These are phyloP conservation scores for Erythrobasidium hasegawianum DNA, from an alignment of 1,284 basidiomycete species.

Conservation along the genomic window DNA sequence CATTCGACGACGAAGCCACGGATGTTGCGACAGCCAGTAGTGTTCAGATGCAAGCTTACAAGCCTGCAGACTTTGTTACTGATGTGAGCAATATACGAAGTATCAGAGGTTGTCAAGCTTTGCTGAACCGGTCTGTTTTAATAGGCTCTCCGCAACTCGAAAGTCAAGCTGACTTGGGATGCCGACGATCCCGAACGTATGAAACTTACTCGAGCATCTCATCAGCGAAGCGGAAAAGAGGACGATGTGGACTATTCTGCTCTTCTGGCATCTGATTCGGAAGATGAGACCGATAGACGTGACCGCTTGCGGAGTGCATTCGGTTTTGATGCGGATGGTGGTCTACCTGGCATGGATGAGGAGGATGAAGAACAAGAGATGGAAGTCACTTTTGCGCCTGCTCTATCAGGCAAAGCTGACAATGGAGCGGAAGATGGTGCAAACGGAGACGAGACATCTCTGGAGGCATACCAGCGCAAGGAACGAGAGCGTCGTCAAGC, in stretches of 20 bases:
- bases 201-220: constrained; percentile 62
- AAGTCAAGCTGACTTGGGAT: constrained; percentile 98
- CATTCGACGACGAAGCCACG: constrained; percentile 70
- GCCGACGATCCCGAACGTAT: constrained; percentile 87
- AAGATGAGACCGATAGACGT: constrained; percentile 52
- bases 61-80: constrained; percentile 85
- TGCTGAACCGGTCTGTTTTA: no score
- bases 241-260: constrained; percentile 83
- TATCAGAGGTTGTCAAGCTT: no score
- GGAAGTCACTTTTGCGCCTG: constrained; percentile 90
- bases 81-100: constrained; percentile 73
- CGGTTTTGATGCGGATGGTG: constrained; percentile 36
- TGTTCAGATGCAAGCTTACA: constrained; percentile 61
- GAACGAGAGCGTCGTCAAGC: constrained; percentile 78
- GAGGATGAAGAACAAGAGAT: constrained; percentile 54
- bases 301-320: constrained; percentile 33
- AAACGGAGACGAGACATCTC: constrained; percentile 64
- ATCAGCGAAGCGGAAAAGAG: constrained; percentile 52
- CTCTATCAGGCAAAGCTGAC: constrained; percentile 56
- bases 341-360: constrained; percentile 33
- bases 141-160: constrained; percentile 94
- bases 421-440: constrained; percentile 48
- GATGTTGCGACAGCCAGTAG: constrained; percentile 65
- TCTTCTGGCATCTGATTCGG: constrained; percentile 69
- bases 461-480: constrained; percentile 75